Percentiles rank a stretch among this genome's conserved stretches.
These are phyloP conservation scores for Trichoderma arundinaceum DNA, from an alignment of 2,329 filamentous ascomycete species.

Conservation along the genomic window DNA sequence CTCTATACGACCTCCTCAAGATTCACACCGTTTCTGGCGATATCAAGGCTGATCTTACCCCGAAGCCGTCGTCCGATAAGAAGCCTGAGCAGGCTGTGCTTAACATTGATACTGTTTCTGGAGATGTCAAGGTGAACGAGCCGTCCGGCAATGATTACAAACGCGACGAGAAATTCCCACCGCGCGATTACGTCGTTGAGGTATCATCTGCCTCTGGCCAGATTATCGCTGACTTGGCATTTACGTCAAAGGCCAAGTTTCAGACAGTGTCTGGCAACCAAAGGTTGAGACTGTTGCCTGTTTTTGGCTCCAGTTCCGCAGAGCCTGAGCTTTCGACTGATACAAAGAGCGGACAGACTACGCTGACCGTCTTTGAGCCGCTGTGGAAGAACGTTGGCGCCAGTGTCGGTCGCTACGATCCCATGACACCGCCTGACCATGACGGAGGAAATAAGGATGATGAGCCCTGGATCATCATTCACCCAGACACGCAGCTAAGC, in stretches of 20 bases:
- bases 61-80: conserved; percentile 47
- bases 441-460: conserved; percentile 22
- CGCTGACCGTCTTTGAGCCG: conserved; percentile 51
- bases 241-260: conserved; percentile 46
- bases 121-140: conserved; percentile 50
- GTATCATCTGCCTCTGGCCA: conserved; percentile 53
- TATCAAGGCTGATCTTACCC: conserved; percentile 49
- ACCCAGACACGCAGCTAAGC: conserved; percentile 16
- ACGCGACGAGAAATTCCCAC: conserved; percentile 45
- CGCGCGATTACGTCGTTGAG: conserved; percentile 54
- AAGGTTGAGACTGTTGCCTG: conserved; percentile 50
- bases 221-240: conserved; percentile 50
- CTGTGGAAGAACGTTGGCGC: conserved; percentile 45
- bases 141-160: conserved; percentile 43
- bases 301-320: conserved; percentile 43
- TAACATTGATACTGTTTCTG: conserved; percentile 51
- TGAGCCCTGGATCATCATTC: conserved; percentile 36
- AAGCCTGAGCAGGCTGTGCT: conserved; percentile 49
- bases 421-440: conserved; percentile 17
- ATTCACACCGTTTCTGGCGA: conserved; percentile 53
- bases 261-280: conserved; percentile 51
- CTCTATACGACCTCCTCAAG: conserved; percentile 56
- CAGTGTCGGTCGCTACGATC: conserved; percentile 1
- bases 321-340: conserved; percentile 48
- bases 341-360: conserved; percentile 52